These are phyloP conservation scores for Hawksworthiomyces lignivorus DNA, from an alignment of 2,329 filamentous ascomycete species.

Conservation along the genomic window DNA sequence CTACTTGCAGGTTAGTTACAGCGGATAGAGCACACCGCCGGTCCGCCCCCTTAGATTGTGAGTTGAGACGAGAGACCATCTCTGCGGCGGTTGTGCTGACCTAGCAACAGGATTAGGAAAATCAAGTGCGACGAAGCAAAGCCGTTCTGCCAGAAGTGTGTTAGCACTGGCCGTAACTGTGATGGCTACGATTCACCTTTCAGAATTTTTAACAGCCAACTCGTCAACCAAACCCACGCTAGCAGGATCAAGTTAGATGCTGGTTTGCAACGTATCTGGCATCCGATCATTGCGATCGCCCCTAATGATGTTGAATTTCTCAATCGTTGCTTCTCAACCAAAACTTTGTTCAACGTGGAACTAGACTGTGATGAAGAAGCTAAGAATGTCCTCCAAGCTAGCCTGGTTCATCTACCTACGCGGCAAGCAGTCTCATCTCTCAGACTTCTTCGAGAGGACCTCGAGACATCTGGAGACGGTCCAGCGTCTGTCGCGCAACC, in stretches of 20 bases:
- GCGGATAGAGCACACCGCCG: too few relatives aligned
- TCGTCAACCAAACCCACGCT: slow-evolving; percentile 12
- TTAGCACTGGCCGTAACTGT: slow-evolving; percentile 32
- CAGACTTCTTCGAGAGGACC: slow-evolving; percentile 29
- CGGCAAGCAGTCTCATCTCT: slow-evolving; percentile 33
- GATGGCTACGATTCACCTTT: slow-evolving; percentile 36
- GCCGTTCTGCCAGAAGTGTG: slow-evolving; percentile 27
- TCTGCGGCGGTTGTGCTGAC: slow-evolving; percentile 11
- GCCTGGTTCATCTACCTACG: slow-evolving; percentile 26
- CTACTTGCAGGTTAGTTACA: slow-evolving; percentile 36
- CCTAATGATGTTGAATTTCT: slow-evolving; percentile 26
- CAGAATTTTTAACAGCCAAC: slow-evolving; percentile 19
- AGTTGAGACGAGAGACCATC: too few relatives aligned
- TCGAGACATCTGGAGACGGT: slow-evolving; percentile 26
- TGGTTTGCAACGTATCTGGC: slow-evolving; percentile 15
- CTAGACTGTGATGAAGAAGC: slow-evolving; percentile 31
- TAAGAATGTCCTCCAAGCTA: slow-evolving; percentile 30
- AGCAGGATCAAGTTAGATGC: slow-evolving; percentile 13
- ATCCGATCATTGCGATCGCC: slow-evolving; percentile 17
- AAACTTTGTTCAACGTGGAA: slow-evolving; percentile 31
- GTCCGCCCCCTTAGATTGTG: slow-evolving; percentile 8
- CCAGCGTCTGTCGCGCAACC: slow-evolving; percentile 19
- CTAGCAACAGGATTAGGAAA: slow-evolving; percentile 25
- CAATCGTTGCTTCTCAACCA: slow-evolving; percentile 33
- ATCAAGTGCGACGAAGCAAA: slow-evolving; percentile 31